Evolutionary conservation across 176 grass and related monocot species (phyloP), one percentile per base, ranked within the genome.

Genomic region (Raddia distichophylla): DNA sequence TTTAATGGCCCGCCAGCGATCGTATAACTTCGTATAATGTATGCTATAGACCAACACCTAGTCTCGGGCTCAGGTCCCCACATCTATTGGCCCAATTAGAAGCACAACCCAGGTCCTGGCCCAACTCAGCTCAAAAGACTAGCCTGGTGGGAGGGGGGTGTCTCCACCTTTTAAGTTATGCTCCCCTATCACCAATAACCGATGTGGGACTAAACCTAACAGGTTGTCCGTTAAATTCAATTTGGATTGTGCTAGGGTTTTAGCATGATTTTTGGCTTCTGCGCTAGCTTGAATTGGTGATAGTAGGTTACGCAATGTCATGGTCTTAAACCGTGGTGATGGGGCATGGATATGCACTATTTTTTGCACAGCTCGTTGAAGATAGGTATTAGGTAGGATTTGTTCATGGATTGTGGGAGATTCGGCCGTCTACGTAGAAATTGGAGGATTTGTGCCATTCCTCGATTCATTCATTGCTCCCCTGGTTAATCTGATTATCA

Each of bases 221-320:
- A 27, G 27, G 27, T 62, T 72, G 32, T 6, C 32, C 4, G 48
- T 50, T 5, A 43, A 61, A 55, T 82, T 40, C 16, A 72, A 33
- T 55, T 61, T 82, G 79, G 44, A 27, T 51, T 61, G 57, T 40
- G 17, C 79, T 72, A 82, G 67, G 79, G 67, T 46, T 75, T 75
- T 69, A 6, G 16, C 46, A 17, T 64, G 49, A 57, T 46, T 45
- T 45, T 33, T 33, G 8, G 33, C 32, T 16, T 10, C 6, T 45
- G n/a, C 27, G 42, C 53, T 82, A 71, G 8, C 10, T 74, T 66
- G 7, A 17, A 4, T 65, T 84, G 14, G 32, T 13, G 20, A 50
- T 33, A 68, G 12, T 8, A 16, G 14, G 71, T 34, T 8, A 37
- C 48, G 20, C 27, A 40, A 5, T 13, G 8, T 3, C 9, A 6